Conservation (phyloP, 164 flowering plant species). For the Umbilicus rupestris region DNA sequence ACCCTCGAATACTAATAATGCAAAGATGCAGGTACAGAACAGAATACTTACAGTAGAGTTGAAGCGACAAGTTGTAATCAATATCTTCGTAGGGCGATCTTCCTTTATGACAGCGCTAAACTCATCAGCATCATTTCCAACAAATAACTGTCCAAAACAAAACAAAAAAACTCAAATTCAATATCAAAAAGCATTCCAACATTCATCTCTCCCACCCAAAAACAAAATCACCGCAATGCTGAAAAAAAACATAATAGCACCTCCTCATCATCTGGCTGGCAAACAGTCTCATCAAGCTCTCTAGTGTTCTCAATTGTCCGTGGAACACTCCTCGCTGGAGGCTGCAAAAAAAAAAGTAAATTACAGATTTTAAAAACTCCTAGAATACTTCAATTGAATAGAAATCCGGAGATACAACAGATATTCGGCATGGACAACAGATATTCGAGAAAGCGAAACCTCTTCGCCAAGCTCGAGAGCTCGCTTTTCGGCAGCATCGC, state of each 20-base stretch:
- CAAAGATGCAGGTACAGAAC: neutral
- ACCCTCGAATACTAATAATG: neutral
- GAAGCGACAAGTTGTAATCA: conserved; percentile 86
- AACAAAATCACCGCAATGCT: neutral
- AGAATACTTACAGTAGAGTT: conserved; percentile 33
- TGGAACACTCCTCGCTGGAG: conserved; percentile 34
- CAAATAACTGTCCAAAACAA: conserved; percentile 25
- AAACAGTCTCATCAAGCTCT: conserved; percentile 83
- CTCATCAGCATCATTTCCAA: conserved; percentile 81
- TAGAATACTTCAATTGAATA: too few species aligned
- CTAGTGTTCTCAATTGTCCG: conserved; percentile 87
- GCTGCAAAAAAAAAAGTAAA: conserved; percentile 16
- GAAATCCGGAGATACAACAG: too few species aligned
- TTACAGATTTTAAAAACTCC: too few species aligned
- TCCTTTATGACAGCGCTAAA: conserved; percentile 54
- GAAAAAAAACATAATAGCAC: conserved; percentile 17
- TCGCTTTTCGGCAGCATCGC: conserved; percentile 63
- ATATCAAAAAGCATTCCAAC: neutral
- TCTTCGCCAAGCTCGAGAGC: conserved; percentile 94
- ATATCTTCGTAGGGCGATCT: conserved; percentile 48
- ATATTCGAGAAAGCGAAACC: conserved; percentile 9
- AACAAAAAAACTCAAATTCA: neutral
- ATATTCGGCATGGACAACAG: too few species aligned
- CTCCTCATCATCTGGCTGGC: conserved; percentile 88
- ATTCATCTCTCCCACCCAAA: neutral